A percentile compares a stretch with the other conserved stretches of the same genome.
phyloP scores from a whole-genome alignment of 2,329 filamentous ascomycete genomes.

The Arthrobotrys entomopaga region DNA sequence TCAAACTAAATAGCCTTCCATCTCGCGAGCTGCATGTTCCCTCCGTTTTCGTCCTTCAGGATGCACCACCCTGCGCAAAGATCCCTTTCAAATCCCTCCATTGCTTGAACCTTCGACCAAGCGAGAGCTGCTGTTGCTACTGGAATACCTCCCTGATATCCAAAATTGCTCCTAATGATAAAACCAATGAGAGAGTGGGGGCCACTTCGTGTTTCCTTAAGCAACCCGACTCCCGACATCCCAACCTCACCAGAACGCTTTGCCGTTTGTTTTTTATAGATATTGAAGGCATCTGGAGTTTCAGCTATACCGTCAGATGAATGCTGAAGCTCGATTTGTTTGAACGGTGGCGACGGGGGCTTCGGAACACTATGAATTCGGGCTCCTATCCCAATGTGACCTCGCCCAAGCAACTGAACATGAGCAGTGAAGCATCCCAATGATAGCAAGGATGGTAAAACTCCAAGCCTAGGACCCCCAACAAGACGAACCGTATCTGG shows the following conservation, averaged over 20 bases:
- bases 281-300: background rate
- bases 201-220: background rate
- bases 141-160: constrained; percentile 17
- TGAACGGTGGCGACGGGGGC: background rate
- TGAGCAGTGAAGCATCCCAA: constrained; percentile 19
- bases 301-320: background rate
- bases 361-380: constrained; percentile 20
- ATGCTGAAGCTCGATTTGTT: constrained; percentile 15
- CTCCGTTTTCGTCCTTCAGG: constrained; percentile 15
- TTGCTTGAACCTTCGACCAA: constrained; percentile 16
- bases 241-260: background rate
- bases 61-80: constrained; percentile 26
- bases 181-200: constrained; percentile 22
- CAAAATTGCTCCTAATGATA: constrained; percentile 38
- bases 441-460: constrained; percentile 21
- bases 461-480: background rate
- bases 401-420: constrained; percentile 29
- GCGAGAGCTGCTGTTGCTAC: constrained; percentile 38
- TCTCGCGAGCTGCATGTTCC: constrained; percentile 19
- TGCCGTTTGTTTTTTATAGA: background rate
- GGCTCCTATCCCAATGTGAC: constrained; percentile 8
- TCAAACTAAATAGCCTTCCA: constrained; percentile 31
- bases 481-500: constrained; percentile 22
- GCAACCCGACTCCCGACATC: background rate
- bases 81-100: background rate